phyloP scores from a whole-genome alignment of 768 basidiomycete species.

The Naematelia encephala region DNA sequence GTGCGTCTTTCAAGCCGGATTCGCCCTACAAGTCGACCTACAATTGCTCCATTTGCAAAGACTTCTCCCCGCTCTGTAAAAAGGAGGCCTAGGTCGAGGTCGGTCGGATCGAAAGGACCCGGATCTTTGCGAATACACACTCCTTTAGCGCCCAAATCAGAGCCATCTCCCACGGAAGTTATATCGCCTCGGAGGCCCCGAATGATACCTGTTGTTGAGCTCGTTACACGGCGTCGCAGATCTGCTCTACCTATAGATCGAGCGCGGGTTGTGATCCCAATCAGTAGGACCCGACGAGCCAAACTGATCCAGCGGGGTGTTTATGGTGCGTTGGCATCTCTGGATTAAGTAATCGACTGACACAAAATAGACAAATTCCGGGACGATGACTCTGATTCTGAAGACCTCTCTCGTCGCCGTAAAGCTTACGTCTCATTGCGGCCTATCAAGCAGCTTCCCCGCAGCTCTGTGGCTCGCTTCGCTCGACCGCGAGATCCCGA shows the following conservation, averaged over 20 bases:
- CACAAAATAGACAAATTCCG: constrained; percentile 21
- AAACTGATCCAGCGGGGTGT: constrained; percentile 23
- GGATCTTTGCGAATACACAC: too few species aligned
- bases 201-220: neutral
- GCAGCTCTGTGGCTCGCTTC: constrained; percentile 4
- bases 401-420: constrained; percentile 7
- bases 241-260: constrained; percentile 13
- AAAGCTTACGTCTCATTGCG: constrained; percentile 12
- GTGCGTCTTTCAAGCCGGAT: neutral
- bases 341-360: neutral
- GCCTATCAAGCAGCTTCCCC: constrained; percentile 16
- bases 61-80: too few species aligned
- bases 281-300: constrained; percentile 6
- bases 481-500: constrained; percentile 25
- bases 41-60: too few species aligned
- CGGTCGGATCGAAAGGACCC: too few species aligned
- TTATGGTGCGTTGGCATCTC: constrained; percentile 22
- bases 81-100: too few species aligned
- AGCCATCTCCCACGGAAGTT: neutral
- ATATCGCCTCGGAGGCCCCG: neutral
- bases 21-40: too few species aligned
- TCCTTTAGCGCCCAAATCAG: neutral
- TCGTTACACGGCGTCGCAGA: neutral
- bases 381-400: constrained; percentile 30
- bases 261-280: constrained; percentile 23